Base-by-base conservation (phyloP, 2,329 filamentous ascomycete species). In the Pseudogymnoascus pannorum region DNA sequence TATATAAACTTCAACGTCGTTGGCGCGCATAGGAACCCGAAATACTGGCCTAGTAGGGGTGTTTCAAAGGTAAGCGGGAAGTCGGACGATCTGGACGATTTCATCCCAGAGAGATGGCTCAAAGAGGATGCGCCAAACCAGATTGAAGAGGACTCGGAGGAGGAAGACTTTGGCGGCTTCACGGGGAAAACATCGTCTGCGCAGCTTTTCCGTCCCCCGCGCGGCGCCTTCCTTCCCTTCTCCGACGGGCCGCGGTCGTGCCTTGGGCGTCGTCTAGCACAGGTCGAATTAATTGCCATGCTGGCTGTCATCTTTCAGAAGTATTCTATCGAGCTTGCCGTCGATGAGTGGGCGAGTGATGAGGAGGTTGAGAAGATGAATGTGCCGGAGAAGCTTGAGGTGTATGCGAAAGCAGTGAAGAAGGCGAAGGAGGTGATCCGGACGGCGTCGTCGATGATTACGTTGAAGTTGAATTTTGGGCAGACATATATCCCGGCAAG, bases 91-190 rank as follows among this genome's bases (percentile, higher is more conserved):
- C 73, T 89, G 1, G 78, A 87, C 60, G 82, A 88, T 62, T 93
- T 86, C 72, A 77, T 84, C 57, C 88, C 89, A 0, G 86, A 90
- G 72, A 81, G 89, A 44, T 92, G 90, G 89, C 82, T 90, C 64
- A 64, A 64, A 2, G 65, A 63, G 1, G 69, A 67, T 8, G 68
- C 61, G 29, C 64, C 61, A 6, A 71, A 70, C 20, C 63, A 68
- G 22, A 59, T 31, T 18, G 63, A 68, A 2, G 54, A 64, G 5
- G 65, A 62, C 12, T 60, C 61, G 2, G 74, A 74, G 14, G 71
- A 77, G 11, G 73, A 74, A 12, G 74, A 75, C 2, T 79, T 83
- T 63, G 84, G 83, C 60, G 82, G 84, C 2, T 83, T 82, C 57
- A 76, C 78, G 61, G 82, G 81, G n/a, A 77, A 80, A 7, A 84